These are phyloP conservation scores for Sporothrix mexicana DNA, from an alignment of 2,329 filamentous ascomycete species.

Conservation along the genomic window DNA sequence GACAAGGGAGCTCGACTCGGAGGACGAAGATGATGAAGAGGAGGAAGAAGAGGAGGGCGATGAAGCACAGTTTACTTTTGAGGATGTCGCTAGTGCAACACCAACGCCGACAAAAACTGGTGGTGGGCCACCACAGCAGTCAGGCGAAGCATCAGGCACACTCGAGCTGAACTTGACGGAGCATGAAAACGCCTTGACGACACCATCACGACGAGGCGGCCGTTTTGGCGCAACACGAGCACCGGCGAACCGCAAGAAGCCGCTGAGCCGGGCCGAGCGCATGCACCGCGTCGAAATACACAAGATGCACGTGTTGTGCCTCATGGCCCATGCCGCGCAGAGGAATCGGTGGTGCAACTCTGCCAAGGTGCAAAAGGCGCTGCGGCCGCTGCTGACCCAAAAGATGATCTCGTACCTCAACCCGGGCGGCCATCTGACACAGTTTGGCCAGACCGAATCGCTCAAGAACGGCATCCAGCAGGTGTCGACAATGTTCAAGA, in stretches of 20 bases:
- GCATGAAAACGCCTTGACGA: conserved; percentile 47
- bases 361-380: conserved; percentile 65
- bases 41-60: conserved; percentile 35
- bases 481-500: conserved; percentile 69
- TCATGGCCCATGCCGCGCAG: conserved; percentile 76
- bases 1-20: conserved; percentile 36
- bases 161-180: conserved; percentile 61
- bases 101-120: neutral
- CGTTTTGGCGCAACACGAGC: conserved; percentile 43
- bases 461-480: conserved; percentile 80
- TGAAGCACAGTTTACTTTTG: conserved; percentile 31
- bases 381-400: conserved; percentile 69
- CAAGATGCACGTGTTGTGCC: conserved; percentile 81
- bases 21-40: conserved; percentile 36
- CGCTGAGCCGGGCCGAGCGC: conserved; percentile 60
- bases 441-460: conserved; percentile 77
- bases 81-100: conserved; percentile 27
- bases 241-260: conserved; percentile 54
- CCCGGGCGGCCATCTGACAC: conserved; percentile 66
- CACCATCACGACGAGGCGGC: conserved; percentile 39
- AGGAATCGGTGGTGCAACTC: conserved; percentile 93
- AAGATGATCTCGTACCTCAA: conserved; percentile 72
- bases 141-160: conserved; percentile 39
- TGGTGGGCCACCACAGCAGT: neutral
- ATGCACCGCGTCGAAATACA: conserved; percentile 74